These are phyloP conservation scores for Brassica balearica DNA, from an alignment of 441 rosid species.

Conservation along the genomic window DNA sequence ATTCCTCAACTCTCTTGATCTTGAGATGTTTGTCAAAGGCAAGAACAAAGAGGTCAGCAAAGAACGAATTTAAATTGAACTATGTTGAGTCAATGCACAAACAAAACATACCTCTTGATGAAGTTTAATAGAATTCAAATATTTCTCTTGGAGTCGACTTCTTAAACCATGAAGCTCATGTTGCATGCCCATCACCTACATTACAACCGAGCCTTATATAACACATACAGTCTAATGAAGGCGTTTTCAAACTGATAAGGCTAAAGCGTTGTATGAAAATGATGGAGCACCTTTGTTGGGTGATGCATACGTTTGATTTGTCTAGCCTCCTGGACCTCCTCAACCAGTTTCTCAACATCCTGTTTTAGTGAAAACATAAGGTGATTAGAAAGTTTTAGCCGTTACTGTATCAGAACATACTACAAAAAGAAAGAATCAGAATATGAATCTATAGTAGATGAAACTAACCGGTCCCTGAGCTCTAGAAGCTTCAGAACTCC, in stretches of 20 bases:
- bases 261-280: background rate
- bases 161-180: constrained; percentile 88
- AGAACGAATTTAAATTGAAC: background rate
- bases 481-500: constrained; percentile 64
- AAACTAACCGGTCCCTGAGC: constrained; percentile 55
- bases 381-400: too few species aligned
- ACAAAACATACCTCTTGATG: constrained; percentile 75
- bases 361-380: constrained; percentile 29
- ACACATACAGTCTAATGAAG: constrained; percentile 14
- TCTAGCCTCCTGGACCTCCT: constrained; percentile 92
- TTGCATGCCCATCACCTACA: constrained; percentile 94
- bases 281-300: constrained; percentile 78
- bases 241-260: background rate
- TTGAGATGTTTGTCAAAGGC: constrained; percentile 42
- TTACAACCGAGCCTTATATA: constrained; percentile 23
- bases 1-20: constrained; percentile 83
- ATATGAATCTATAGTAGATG: too few species aligned
- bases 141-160: constrained; percentile 81
- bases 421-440: too few species aligned
- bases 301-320: constrained; percentile 88
- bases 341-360: constrained; percentile 80
- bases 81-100: background rate
- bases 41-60: constrained; percentile 23
- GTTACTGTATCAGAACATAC: too few species aligned
- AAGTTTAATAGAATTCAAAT: constrained; percentile 73